Base-by-base conservation (phyloP, 208 protist species). In the Trypanosomatidae sp. region DNA sequence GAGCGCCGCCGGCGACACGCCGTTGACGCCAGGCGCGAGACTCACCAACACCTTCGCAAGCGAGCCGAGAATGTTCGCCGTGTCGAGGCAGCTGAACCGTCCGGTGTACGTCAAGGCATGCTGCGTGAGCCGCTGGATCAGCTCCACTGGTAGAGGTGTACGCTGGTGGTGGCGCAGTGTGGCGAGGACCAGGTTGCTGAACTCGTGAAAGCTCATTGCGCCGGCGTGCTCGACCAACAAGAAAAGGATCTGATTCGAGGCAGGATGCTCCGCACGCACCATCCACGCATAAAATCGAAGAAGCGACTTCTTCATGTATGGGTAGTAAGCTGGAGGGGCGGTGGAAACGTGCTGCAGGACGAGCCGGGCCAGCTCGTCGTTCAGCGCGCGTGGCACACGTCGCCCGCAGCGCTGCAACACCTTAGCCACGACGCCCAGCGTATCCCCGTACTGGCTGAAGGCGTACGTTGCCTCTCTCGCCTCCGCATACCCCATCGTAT, bases 271-370 rank as follows among this genome's bases (percentile, higher is more conserved):
- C 58, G 82, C 80, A 12, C 89, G 87, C 53, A 92, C 85, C 81
- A 96, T 88, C 91, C 91, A 96, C 30, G 85, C 39, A 62, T 94
- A 94, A 30, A 96, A 76, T 22, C 89, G 87, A 60, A 96, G 71
- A 39, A 96, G 74, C 10, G 77, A 70, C 5, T 0, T 2, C 70
- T 92, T 84, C 60, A 92, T 7, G 36, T 41, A 56, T 2, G 66
- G 43, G 12, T 89, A 67, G 47, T 87, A 73, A n/a, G n/a, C n/a
- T n/a, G n/a, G n/a, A n/a, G n/a, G n/a, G 0, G 59, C 70, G n/a
- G 46, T 65, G 15, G 80, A 49, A 10, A 82, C 91, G 1, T 17
- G 53, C 66, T 88, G 77, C 56, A 94, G 70, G 47, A 86, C 64
- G 39, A 80, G 65, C 12, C 74, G 55, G n/a, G 83, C 73, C 10